phyloP scores from a whole-genome alignment of 306 rosid species.

The Vicia sativa region DNA sequence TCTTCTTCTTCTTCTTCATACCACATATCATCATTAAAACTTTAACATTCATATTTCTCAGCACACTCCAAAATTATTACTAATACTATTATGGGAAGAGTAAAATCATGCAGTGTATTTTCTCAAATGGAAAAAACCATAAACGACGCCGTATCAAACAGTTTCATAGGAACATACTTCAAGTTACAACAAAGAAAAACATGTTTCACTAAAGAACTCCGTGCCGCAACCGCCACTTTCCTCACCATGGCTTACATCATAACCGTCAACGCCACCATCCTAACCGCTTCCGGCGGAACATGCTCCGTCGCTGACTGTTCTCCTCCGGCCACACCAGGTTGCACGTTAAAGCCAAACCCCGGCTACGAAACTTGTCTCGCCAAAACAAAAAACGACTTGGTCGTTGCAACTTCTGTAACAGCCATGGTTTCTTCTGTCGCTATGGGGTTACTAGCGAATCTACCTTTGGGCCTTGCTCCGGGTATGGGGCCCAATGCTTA shows the following conservation, averaged over 20 bases:
- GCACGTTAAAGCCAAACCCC: constrained; percentile 52
- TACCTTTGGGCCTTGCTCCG: constrained; percentile 88
- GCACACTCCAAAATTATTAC: not conserved
- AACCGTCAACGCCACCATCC: constrained; percentile 86
- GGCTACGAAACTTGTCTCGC: constrained; percentile 77
- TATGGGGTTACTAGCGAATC: constrained; percentile 82
- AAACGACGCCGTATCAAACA: constrained; percentile 55
- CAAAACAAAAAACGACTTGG: constrained; percentile 66
- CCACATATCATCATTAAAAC: not conserved
- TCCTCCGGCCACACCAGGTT: constrained; percentile 48
- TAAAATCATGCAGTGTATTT: constrained; percentile 15
- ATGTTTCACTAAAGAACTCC: constrained; percentile 66
- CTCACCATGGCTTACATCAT: constrained; percentile 97
- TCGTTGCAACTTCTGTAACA: constrained; percentile 75
- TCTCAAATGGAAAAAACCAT: constrained; percentile 51
- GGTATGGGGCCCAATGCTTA: constrained; percentile 97
- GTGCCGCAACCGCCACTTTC: constrained; percentile 87
- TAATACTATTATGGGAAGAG: constrained; percentile 51
- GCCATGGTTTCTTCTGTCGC: constrained; percentile 71
- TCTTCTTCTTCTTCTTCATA: constrained; percentile 38
- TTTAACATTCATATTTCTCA: not conserved
- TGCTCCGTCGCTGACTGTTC: constrained; percentile 76
- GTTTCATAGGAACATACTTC: constrained; percentile 70
- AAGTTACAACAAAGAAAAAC: constrained; percentile 69
- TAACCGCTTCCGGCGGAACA: constrained; percentile 73